phyloP scores from a whole-genome alignment of 257 asterid species.

The Mitragyna speciosa region DNA sequence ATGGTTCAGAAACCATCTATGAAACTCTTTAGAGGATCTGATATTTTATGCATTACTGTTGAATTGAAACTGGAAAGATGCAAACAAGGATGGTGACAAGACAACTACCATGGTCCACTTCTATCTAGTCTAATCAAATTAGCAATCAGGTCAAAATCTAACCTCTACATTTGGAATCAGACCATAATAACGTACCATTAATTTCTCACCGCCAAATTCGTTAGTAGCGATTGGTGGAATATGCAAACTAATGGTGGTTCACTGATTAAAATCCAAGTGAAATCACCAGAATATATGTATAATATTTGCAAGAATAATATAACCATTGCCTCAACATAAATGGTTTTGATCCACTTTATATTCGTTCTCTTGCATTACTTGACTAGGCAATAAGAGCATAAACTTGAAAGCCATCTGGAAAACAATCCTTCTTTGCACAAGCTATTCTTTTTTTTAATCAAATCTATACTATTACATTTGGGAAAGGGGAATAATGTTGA shows the following conservation, averaged over 20 bases:
- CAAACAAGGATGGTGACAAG: constrained; percentile 27
- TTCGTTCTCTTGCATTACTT: background rate
- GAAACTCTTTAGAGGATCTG: background rate
- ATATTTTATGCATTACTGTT: background rate
- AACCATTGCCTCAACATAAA: background rate
- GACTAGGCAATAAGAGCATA: background rate
- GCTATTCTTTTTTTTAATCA: too few relatives aligned
- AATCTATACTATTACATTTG: too few relatives aligned
- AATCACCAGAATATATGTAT: too few relatives aligned
- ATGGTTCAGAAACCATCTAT: background rate
- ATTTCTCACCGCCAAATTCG: constrained; percentile 14
- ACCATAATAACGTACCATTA: background rate
- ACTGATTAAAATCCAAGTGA: background rate
- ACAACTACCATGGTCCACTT: constrained; percentile 25
- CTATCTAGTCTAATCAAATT: constrained; percentile 5
- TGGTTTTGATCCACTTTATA: background rate
- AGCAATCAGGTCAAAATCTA: constrained; percentile 17
- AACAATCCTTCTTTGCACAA: too few relatives aligned
- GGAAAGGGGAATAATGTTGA: too few relatives aligned
- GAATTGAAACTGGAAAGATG: background rate
- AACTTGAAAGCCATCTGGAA: background rate
- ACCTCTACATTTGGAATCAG: background rate
- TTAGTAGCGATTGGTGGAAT: background rate
- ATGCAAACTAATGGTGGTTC: background rate
- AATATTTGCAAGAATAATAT: background rate